Evolutionary conservation across 2,329 filamentous ascomycete genomes (phyloP), one percentile per base, ranked within the genome.

Genomic region (Cryphonectria carpinicola): DNA sequence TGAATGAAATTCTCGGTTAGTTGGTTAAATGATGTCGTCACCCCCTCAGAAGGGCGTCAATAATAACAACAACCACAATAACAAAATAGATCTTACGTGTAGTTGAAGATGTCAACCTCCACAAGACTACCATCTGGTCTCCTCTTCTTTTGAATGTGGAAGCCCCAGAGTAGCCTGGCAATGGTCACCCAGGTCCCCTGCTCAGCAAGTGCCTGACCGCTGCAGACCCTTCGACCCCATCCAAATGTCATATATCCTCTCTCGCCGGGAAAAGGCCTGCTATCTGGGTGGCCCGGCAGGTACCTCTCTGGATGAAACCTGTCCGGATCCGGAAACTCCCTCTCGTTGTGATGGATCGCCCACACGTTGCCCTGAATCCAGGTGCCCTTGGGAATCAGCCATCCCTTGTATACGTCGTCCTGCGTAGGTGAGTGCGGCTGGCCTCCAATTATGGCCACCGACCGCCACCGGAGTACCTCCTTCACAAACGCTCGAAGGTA

Each of bases 141-240:
- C 69, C 69, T 76, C 70, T 80, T 79, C 73, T 79, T 81, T 71
- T 80, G 76, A 70, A 89, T 84, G 68, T 82, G 81, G 74, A 89
- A 90, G 0, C 82, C 87, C 86, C 88, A 90, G 8, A 90, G 79
- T 39, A 89, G 75, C 19, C 88, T 79, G 11, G 86, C 85, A 61
- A 90, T 81, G 0, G 85, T 88, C 74, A 90, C 84, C 82, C 86
- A 89, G 0, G 86, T 86, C 7, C 87, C 86, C 75, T 89, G 86
- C 77, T 90, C 88, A 1, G 88, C 88, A 25, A 90, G 79, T 2
- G 82, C 84, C 75, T 87, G 82, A 0, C 87, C 86, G 61, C 82
- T 83, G 76, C 86, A 89, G 4, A 86, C 84, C 7, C 86, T 78
- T 3, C 86, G 81, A 8, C 87, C 87, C 84, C 85, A 88, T 37